phyloP scores from a whole-genome alignment of 2,329 filamentous ascomycete genomes.

The Penicillium sp. region DNA sequence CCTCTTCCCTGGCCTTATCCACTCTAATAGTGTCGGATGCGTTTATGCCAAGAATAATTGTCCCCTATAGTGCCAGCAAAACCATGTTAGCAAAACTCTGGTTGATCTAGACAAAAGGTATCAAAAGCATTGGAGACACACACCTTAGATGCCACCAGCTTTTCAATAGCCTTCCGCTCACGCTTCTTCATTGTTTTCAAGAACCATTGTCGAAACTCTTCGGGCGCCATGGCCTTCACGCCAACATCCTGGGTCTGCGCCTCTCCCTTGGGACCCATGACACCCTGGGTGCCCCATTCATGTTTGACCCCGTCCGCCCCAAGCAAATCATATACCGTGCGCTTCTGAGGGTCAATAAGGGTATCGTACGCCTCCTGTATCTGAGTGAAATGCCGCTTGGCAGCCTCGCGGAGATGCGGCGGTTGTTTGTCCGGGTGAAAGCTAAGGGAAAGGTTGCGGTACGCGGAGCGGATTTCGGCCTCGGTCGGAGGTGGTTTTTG shows the following conservation, averaged over 20 bases:
- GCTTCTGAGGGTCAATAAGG: slow-evolving; percentile 42
- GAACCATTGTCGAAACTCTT: slow-evolving; percentile 44
- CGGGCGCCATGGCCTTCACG: slow-evolving; percentile 37
- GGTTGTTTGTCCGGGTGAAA: slow-evolving; percentile 50
- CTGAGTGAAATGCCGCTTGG: slow-evolving; percentile 38
- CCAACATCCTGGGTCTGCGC: slow-evolving; percentile 35
- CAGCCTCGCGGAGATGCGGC: slow-evolving; percentile 36
- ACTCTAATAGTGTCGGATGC: slow-evolving; percentile 35
- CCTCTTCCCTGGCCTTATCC: slow-evolving; percentile 26
- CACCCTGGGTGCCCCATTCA: slow-evolving; percentile 38
- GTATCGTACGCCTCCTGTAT: slow-evolving; percentile 46
- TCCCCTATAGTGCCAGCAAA: slow-evolving; percentile 23
- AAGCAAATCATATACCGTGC: slow-evolving; percentile 44
- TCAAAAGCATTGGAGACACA: slow-evolving; percentile 18
- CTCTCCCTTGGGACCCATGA: slow-evolving; percentile 33
- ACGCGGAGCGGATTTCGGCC: slow-evolving; percentile 45
- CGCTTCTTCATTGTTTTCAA: slow-evolving; percentile 41
- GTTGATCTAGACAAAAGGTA: background rate
- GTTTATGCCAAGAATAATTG: slow-evolving; percentile 36
- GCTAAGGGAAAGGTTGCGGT: slow-evolving; percentile 43
- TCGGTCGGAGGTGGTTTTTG: slow-evolving; percentile 42
- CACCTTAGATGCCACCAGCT: slow-evolving; percentile 40
- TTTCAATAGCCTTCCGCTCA: slow-evolving; percentile 38
- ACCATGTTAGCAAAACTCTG: slow-evolving; percentile 9
- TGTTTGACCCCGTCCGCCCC: slow-evolving; percentile 41